Evolutionary conservation across 352 stramenopile genomes (phyloP), one percentile per base, ranked within the genome.

Genomic region (Globisporangium ultimum): DNA sequence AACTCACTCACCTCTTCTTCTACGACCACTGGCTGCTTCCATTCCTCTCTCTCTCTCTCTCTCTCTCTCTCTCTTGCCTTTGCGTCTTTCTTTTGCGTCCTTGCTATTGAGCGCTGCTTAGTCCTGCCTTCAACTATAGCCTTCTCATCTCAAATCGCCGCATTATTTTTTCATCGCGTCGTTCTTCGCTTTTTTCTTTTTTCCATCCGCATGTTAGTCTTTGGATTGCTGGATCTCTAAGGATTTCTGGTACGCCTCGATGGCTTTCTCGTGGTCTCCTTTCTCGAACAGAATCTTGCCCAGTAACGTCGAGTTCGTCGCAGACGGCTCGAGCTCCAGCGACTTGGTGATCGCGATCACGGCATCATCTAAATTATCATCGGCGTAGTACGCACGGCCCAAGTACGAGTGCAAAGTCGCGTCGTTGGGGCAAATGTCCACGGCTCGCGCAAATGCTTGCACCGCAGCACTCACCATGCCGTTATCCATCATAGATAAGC

Each of bases 261-360:
- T 93, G 50, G 86, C 86, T 48, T 87, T 87, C 64, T 95, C 84
- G 61, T 92, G 81, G 68, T 95, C 86, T 11, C 86, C 86, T 59
- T 92, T 93, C 55, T 95, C 86, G 52, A 93, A 95, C 28, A 93
- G 64, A 50, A 95, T 92, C 67, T 95, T 93, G 52, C 86, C 86
- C 41, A 93, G 63, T 55, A 95, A 61, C 40, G 86, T 95, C 61
- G 75, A 93, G 64, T 93, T 92, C 7, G 84, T 87, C 3, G 84
- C 86, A n/a, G 78, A 88, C 45, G 83, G 72, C 66, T 93, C 84
- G 24, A 93, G 62, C 22, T 85, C 72, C 9, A 95, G 55, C 40
- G 86, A 92, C 54, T 66, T 72, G 9, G 76, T 60, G 40, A 95
- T 83, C 51, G 81, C 76, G 38, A 67, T 48, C 42, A 91, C 73